Percentiles rank a stretch among this genome's conserved stretches.
phyloP scores from a whole-genome alignment of 2,329 filamentous ascomycete genomes.

The Pestalotiopsis sp. region DNA sequence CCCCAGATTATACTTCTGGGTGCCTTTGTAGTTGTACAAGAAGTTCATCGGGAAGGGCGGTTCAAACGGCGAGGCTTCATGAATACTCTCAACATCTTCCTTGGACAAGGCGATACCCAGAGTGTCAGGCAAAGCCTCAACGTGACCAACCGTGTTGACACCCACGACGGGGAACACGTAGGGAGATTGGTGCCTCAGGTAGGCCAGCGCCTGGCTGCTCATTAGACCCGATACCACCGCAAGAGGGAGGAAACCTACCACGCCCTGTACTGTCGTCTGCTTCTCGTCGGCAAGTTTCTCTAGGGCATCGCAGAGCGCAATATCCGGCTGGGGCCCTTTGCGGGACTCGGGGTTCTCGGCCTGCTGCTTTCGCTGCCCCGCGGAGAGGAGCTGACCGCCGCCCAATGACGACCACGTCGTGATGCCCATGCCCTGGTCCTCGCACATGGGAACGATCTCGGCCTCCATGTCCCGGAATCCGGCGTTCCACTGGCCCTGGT shows the following conservation, averaged over 20 bases:
- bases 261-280: not conserved
- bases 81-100: not conserved
- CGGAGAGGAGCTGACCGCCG: not conserved
- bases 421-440: not conserved
- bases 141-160: not conserved
- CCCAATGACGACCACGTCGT: not conserved
- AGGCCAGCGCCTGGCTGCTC: not conserved
- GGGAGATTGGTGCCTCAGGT: not conserved
- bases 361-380: too few species aligned
- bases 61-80: not conserved
- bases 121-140: not conserved
- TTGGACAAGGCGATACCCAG: not conserved
- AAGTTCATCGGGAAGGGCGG: not conserved
- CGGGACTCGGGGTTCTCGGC: not conserved
- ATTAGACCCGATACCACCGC: not conserved
- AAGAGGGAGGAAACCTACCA: too few species aligned
- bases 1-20: too few species aligned
- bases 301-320: not conserved
- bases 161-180: not conserved
- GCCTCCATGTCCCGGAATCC: not conserved
- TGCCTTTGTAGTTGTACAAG: slow-evolving; percentile 3
- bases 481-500: not conserved
- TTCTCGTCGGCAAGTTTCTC: not conserved
- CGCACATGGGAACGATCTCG: not conserved
- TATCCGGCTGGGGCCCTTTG: not conserved